Evolutionary conservation across 805 yeast species (phyloP).

Genomic region (Kodamaea kakaduensis): DNA sequence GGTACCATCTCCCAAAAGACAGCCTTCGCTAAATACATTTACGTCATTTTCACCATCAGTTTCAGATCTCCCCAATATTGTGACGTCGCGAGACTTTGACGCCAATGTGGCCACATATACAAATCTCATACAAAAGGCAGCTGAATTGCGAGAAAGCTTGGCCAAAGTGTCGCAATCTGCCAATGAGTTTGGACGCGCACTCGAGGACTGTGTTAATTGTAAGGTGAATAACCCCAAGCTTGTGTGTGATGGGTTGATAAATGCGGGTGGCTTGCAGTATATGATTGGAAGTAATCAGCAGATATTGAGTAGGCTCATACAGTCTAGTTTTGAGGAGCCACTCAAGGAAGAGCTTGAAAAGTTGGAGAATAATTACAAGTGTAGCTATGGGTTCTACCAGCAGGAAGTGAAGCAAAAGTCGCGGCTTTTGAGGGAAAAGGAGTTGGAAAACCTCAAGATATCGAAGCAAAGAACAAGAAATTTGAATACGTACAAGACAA

Average conservation of each 20-base stretch:
- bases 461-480: constrained; percentile 61
- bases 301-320: constrained; percentile 56
- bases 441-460: constrained; percentile 54
- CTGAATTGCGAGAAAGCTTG: constrained; percentile 45
- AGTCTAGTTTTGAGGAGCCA: constrained; percentile 54
- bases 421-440: constrained; percentile 52
- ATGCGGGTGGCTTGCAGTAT: constrained; percentile 75
- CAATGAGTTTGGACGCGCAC: constrained; percentile 64
- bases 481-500: constrained; percentile 61
- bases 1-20: constrained; percentile 16
- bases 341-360: constrained; percentile 40
- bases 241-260: constrained; percentile 57
- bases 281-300: constrained; percentile 75
- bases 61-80: constrained; percentile 55
- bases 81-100: constrained; percentile 57
- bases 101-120: constrained; percentile 46
- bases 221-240: constrained; percentile 22
- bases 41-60: constrained; percentile 51
- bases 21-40: constrained; percentile 38
- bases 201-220: constrained; percentile 43
- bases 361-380: constrained; percentile 41
- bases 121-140: constrained; percentile 46
- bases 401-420: constrained; percentile 50
- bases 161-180: constrained; percentile 53
- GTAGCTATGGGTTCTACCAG: constrained; percentile 53